These are phyloP conservation scores for Yamadazyma tumulicola DNA, from an alignment of 805 yeast genomes.

Conservation along the genomic window DNA sequence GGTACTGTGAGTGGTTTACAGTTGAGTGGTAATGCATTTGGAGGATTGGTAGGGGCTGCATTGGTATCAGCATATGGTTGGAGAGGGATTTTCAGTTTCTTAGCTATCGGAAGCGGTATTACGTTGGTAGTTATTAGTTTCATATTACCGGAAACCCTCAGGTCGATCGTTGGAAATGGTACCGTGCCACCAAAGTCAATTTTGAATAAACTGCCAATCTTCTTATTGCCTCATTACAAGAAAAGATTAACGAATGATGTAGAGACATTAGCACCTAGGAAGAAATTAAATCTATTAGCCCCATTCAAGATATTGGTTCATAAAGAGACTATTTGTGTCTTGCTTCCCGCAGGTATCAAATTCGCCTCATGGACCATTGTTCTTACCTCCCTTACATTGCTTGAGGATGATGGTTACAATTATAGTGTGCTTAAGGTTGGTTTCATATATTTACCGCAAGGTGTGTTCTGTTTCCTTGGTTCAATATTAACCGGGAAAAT, in stretches of 20 bases:
- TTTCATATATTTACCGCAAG: constrained; percentile 69
- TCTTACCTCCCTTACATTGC: constrained; percentile 57
- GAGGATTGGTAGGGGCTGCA: constrained; percentile 63
- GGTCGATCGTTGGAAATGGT: constrained; percentile 74
- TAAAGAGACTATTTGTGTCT: constrained; percentile 43
- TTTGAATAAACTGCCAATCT: constrained; percentile 45
- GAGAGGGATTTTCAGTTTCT: constrained; percentile 78
- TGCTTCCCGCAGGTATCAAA: constrained; percentile 59
- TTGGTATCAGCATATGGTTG: constrained; percentile 42
- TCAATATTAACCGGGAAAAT: constrained; percentile 56
- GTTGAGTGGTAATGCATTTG: constrained; percentile 71
- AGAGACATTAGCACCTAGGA: constrained; percentile 13
- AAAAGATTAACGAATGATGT: constrained; percentile 29
- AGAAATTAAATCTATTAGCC: constrained; percentile 22
- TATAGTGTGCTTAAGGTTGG: constrained; percentile 60
- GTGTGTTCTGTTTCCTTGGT: constrained; percentile 61
- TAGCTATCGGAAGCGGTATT: constrained; percentile 60
- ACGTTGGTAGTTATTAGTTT: constrained; percentile 22
- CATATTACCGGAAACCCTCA: constrained; percentile 70
- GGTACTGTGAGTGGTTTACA: constrained; percentile 66
- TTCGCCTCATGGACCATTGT: constrained; percentile 70
- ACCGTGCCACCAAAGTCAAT: constrained; percentile 48
- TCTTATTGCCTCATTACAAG: constrained; percentile 27
- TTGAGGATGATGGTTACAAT: constrained; percentile 46
- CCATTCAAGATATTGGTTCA: constrained; percentile 42